Conservation (phyloP, 768 basidiomycete genomes). For the Boletus rubroflammeus region DNA sequence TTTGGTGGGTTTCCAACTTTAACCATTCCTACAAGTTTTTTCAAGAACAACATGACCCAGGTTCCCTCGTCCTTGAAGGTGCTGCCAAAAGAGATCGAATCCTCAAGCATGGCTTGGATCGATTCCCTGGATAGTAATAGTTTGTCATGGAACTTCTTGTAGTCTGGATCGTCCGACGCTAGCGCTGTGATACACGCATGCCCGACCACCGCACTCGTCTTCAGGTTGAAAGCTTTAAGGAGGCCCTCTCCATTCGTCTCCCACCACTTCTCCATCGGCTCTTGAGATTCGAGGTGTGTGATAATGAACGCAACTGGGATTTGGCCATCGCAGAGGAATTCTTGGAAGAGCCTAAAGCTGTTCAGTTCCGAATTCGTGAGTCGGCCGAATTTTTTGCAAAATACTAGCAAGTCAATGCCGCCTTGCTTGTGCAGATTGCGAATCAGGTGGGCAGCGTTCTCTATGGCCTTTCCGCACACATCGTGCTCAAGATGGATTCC, state of each 20-base stretch:
- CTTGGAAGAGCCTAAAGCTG: conserved; percentile 35
- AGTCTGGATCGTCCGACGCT: background rate
- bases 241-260: conserved; percentile 16
- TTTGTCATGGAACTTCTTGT: conserved; percentile 5
- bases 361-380: conserved; percentile 26
- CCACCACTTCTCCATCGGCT: conserved; percentile 35
- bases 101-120: conserved; percentile 20
- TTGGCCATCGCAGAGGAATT: conserved; percentile 36
- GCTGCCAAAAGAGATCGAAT: conserved; percentile 17
- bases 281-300: conserved; percentile 35
- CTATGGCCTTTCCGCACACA: conserved; percentile 16
- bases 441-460: conserved; percentile 29
- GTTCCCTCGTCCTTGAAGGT: conserved; percentile 10
- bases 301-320: conserved; percentile 40
- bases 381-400: conserved; percentile 32
- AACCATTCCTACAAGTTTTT: conserved; percentile 15
- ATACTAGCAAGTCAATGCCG: conserved; percentile 39
- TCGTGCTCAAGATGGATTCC: conserved; percentile 8
- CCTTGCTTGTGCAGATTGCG: conserved; percentile 23
- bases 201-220: conserved; percentile 14
- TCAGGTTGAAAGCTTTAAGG: conserved; percentile 6
- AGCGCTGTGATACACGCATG: conserved; percentile 31
- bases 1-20: conserved; percentile 2
- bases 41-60: conserved; percentile 27
- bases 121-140: conserved; percentile 11